phyloP scores from a whole-genome alignment of 169 alveolate genomes.

The Eimeria sp. region DNA sequence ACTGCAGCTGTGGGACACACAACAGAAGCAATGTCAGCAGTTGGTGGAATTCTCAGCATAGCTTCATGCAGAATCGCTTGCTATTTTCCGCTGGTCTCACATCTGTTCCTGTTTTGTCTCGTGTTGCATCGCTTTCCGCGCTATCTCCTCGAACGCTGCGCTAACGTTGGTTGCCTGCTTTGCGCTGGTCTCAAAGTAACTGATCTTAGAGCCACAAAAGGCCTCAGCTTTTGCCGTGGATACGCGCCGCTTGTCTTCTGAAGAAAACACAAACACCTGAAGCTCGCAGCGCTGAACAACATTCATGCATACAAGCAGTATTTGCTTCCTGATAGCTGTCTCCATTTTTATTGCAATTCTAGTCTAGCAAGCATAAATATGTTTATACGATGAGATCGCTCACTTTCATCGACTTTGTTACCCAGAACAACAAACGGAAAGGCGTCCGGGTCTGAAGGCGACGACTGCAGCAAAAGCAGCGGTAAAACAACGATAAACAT shows the following conservation, averaged over 20 bases:
- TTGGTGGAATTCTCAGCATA: neutral
- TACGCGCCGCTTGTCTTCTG: slow-evolving; percentile 86
- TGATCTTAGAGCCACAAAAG: slow-evolving; percentile 97
- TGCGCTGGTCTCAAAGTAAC: slow-evolving; percentile 98
- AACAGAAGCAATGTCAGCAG: too few relatives aligned
- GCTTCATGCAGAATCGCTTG: neutral
- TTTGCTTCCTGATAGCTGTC: slow-evolving; percentile 48
- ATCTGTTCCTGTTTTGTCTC: slow-evolving; percentile 83
- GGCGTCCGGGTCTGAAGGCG: slow-evolving; percentile 97
- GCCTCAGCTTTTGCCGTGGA: slow-evolving; percentile 94
- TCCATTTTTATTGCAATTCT: too few relatives aligned
- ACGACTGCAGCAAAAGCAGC: slow-evolving; percentile 8
- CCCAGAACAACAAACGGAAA: slow-evolving; percentile 99
- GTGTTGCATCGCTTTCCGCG: slow-evolving; percentile 81
- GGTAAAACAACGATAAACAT: neutral
- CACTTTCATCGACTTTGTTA: slow-evolving; percentile 96
- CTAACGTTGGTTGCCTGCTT: slow-evolving; percentile 98
- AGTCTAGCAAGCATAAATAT: neutral
- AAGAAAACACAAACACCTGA: neutral
- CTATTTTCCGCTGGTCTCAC: slow-evolving; percentile 6
- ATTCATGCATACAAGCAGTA: slow-evolving; percentile 1
- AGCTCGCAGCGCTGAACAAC: neutral
- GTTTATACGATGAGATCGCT: slow-evolving; percentile 92
- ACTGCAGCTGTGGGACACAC: neutral
- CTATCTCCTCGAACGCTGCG: slow-evolving; percentile 94